phyloP scores from a whole-genome alignment of 768 basidiomycete genomes.

The Rhizopogon roseolus region DNA sequence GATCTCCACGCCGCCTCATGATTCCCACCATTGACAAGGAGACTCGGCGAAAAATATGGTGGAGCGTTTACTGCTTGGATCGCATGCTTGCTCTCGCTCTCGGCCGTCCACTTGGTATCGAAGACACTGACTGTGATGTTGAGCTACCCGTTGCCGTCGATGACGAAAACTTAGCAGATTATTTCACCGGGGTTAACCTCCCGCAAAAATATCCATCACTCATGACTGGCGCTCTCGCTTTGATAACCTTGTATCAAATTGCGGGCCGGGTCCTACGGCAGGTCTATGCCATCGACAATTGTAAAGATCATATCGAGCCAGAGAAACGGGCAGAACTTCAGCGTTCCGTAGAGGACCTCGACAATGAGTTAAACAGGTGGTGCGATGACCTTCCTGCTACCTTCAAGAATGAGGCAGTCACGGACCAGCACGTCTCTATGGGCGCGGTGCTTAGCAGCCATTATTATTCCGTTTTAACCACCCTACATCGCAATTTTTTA shows the following conservation, averaged over 20 bases:
- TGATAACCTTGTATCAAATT: constrained; percentile 79
- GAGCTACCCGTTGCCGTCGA: constrained; percentile 82
- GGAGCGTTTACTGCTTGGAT: constrained; percentile 87
- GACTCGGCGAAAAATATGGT: constrained; percentile 89
- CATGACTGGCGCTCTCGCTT: constrained; percentile 77
- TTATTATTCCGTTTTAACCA: constrained; percentile 84
- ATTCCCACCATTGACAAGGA: constrained; percentile 80
- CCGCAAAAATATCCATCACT: constrained; percentile 55
- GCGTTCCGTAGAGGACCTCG: constrained; percentile 70
- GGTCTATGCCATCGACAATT: constrained; percentile 78
- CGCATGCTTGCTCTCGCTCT: constrained; percentile 90
- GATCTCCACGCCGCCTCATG: constrained; percentile 72
- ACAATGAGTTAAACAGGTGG: constrained; percentile 77
- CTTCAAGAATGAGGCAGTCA: constrained; percentile 72
- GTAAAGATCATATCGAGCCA: constrained; percentile 67
- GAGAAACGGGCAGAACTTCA: constrained; percentile 77
- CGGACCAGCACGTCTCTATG: constrained; percentile 80
- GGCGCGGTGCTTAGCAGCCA: constrained; percentile 83
- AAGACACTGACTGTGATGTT: constrained; percentile 88
- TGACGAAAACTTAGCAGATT: constrained; percentile 71
- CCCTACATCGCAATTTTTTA: constrained; percentile 83
- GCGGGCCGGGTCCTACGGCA: constrained; percentile 77
- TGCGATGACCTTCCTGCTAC: constrained; percentile 69
- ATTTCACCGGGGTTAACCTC: constrained; percentile 61
- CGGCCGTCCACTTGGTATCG: constrained; percentile 83